Evolutionary conservation across 768 basidiomycete species (phyloP).

Genomic region (Termitomyces sp.): DNA sequence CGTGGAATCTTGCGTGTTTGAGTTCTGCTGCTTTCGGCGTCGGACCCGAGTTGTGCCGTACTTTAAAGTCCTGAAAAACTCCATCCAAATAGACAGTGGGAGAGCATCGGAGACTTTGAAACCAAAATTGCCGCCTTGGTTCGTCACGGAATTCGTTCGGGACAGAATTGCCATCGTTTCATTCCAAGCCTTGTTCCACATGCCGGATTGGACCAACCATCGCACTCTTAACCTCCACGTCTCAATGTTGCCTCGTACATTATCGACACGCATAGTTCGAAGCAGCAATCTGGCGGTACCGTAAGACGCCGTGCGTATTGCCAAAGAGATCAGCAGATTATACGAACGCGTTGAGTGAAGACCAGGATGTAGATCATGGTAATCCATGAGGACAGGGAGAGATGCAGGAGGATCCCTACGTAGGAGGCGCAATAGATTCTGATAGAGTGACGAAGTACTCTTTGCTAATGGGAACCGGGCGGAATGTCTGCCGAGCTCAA

Average conservation of each 20-base stretch:
- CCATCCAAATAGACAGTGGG: constrained; percentile 16
- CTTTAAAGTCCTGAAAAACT: constrained; percentile 46
- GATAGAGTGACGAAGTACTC: constrained; percentile 28
- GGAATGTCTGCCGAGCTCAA: neutral
- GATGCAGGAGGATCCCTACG: constrained; percentile 22
- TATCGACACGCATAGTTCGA: constrained; percentile 35
- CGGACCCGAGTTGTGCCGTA: constrained; percentile 24
- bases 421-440: constrained; percentile 35
- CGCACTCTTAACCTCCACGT: constrained; percentile 55
- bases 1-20: neutral
- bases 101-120: constrained; percentile 10
- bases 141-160: constrained; percentile 10
- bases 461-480: constrained; percentile 21
- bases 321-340: constrained; percentile 38
- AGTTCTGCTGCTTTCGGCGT: constrained; percentile 6
- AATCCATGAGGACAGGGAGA: constrained; percentile 39
- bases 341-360: constrained; percentile 38
- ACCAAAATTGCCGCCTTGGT: neutral
- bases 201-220: constrained; percentile 47
- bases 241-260: constrained; percentile 39
- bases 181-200: constrained; percentile 55
- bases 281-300: constrained; percentile 42
- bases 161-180: constrained; percentile 20
- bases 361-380: constrained; percentile 34
- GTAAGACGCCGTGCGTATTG: constrained; percentile 45